These are phyloP conservation scores for Ophiosphaerella herpotricha DNA, from an alignment of 2,329 filamentous ascomycete genomes.

Conservation along the genomic window DNA sequence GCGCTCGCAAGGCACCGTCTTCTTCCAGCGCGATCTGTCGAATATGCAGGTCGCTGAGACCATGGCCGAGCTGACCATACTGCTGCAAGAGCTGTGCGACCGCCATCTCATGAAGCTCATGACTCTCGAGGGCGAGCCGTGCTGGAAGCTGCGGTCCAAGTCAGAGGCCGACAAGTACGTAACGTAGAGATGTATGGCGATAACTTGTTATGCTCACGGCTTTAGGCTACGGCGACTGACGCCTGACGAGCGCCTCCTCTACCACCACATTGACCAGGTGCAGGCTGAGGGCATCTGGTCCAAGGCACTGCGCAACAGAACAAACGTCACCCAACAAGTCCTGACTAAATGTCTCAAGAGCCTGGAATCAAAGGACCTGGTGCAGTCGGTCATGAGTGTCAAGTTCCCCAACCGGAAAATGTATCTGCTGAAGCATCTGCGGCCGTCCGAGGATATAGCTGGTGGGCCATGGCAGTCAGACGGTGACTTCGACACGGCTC, in stretches of 20 bases:
- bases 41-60: slow-evolving; percentile 44
- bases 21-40: slow-evolving; percentile 47
- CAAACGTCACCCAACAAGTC: slow-evolving; percentile 81
- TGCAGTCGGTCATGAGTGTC: slow-evolving; percentile 89
- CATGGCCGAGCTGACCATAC: slow-evolving; percentile 35
- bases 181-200: too few species aligned
- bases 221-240: slow-evolving; percentile 52
- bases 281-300: slow-evolving; percentile 89
- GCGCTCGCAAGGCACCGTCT: slow-evolving; percentile 40
- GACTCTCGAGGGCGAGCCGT: slow-evolving; percentile 41
- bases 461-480: slow-evolving; percentile 96
- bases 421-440: slow-evolving; percentile 87
- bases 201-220: slow-evolving; percentile 8
- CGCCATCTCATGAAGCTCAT: slow-evolving; percentile 45
- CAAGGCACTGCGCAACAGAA: slow-evolving; percentile 77
- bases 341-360: slow-evolving; percentile 82
- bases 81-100: slow-evolving; percentile 42
- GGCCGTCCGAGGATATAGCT: slow-evolving; percentile 85
- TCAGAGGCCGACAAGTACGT: slow-evolving; percentile 45
- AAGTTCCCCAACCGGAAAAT: slow-evolving; percentile 91
- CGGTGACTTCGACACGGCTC: slow-evolving; percentile 83
- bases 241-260: slow-evolving; percentile 80
- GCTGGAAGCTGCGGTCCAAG: slow-evolving; percentile 44
- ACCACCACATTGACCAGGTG: slow-evolving; percentile 84
- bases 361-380: slow-evolving; percentile 79